Evolutionary conservation across 345 rosid species (phyloP).

Genomic region (Eucalyptus cloeziana): DNA sequence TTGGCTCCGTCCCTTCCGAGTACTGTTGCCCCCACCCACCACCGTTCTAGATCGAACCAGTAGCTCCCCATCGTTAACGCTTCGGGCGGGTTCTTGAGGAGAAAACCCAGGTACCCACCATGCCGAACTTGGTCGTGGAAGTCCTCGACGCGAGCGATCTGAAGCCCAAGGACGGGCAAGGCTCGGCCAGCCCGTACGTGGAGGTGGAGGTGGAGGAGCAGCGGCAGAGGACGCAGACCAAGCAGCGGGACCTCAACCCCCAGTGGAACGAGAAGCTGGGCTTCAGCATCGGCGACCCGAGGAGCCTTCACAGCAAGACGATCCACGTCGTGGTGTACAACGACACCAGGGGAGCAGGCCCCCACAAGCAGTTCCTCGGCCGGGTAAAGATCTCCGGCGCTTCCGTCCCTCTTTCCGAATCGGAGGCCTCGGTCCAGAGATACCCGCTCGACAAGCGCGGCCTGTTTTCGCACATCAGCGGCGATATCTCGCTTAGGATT

Average conservation of each 20-base stretch:
- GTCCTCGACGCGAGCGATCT: conserved; percentile 6
- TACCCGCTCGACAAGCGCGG: conserved; percentile 3
- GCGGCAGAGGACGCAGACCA: neutral
- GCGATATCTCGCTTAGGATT: conserved; percentile 2
- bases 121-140: conserved; percentile 4
- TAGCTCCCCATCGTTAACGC: neutral
- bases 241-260: neutral
- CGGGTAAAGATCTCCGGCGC: neutral
- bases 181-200: conserved; percentile 8
- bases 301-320: neutral
- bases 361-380: conserved; percentile 1
- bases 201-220: conserved; percentile 4
- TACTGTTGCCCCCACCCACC: neutral
- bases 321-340: neutral
- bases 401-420: neutral
- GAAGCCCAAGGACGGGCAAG: conserved; percentile 12
- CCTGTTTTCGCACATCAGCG: neutral
- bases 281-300: neutral
- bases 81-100: neutral
- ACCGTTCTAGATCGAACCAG: neutral
- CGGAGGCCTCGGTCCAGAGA: neutral
- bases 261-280: conserved; percentile 5
- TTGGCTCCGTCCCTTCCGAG: neutral
- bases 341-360: neutral
- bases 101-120: neutral